These are phyloP conservation scores for Curvularia spicifera DNA, from an alignment of 2,329 filamentous ascomycete genomes.

Conservation along the genomic window DNA sequence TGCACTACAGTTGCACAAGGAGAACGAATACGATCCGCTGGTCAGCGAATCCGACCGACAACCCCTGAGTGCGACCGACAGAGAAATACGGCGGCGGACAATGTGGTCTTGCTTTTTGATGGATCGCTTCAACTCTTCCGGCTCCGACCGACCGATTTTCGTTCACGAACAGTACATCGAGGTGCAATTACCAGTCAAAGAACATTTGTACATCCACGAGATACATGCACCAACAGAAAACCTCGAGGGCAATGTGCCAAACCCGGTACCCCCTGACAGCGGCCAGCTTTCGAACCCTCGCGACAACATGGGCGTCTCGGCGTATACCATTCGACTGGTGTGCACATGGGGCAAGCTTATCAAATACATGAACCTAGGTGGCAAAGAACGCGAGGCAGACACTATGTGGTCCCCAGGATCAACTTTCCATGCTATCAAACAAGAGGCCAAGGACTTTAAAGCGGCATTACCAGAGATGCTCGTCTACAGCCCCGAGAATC, in stretches of 20 bases:
- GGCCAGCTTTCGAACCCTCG: constrained; percentile 69
- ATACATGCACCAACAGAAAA: constrained; percentile 88
- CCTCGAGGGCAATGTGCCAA: constrained; percentile 72
- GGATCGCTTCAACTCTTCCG: constrained; percentile 97
- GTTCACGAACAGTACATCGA: constrained; percentile 87
- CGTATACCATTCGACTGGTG: constrained; percentile 85
- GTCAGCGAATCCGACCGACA: constrained; percentile 65
- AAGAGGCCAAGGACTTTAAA: constrained; percentile 73
- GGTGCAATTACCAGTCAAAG: constrained; percentile 88
- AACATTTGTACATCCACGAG: constrained; percentile 87
- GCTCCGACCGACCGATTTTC: constrained; percentile 89
- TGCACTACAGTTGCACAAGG: constrained; percentile 89
- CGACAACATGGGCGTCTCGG: constrained; percentile 92
- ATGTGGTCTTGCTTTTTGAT: constrained; percentile 99
- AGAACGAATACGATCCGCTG: constrained; percentile 81
- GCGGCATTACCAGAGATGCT: constrained; percentile 72
- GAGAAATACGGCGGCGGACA: constrained; percentile 87
- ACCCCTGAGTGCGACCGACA: constrained; percentile 85
- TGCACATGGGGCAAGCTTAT: constrained; percentile 90
- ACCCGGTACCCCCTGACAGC: constrained; percentile 67
- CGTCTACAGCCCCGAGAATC: constrained; percentile 79
- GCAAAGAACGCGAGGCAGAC: constrained; percentile 76
- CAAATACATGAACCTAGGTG: constrained; percentile 87
- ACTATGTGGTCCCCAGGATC: constrained; percentile 87
- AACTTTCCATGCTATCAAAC: constrained; percentile 72